Evolutionary conservation across 1,284 basidiomycete genomes (phyloP), one percentile per base, ranked within the genome.

Genomic region (Mycena sp.): DNA sequence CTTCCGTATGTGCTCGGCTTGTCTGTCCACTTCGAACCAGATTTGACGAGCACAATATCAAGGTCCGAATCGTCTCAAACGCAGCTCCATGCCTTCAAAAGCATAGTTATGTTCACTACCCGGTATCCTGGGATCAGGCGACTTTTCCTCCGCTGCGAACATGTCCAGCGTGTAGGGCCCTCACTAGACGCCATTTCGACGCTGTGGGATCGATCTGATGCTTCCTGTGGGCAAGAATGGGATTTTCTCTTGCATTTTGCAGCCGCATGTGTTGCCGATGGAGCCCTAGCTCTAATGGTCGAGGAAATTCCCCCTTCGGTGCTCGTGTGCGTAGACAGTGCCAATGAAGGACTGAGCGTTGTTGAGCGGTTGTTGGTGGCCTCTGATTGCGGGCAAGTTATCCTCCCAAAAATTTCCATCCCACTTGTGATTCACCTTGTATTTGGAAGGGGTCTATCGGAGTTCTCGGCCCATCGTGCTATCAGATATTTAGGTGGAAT

Each of bases 401-500:
- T n/a, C n/a, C n/a, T n/a, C n/a, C n/a, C n/a, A n/a, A n/a, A n/a
- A n/a, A n/a, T n/a, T n/a, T n/a, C n/a, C n/a, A n/a, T n/a, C n/a
- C n/a, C n/a, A n/a, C n/a, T n/a, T n/a, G n/a, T n/a, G 19, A 6
- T 46, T 23, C 2, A 38, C 16, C 17, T n/a, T 4, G 3, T 45
- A 43, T 2, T n/a, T n/a, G 54, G 29, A 16, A 30, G 4, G 7
- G 30, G 26, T n/a, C n/a, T n/a, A n/a, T 14, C n/a, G n/a, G n/a
- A n/a, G 9, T 32, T 45, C 11, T 14, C 28, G 38, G 10, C 21
- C 1, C 21, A 11, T 11, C n/a, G 44, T 14, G 28, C 55, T 14
- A n/a, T 49, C 6, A 29, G 55, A 25, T 58, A 58, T 21, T n/a
- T 58, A 17, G 45, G 32, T 23, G 55, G 53, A 2, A 56, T 56